Base-by-base conservation (phyloP, 306 rosid genomes). In the Gynostemma pentaphyllum region DNA sequence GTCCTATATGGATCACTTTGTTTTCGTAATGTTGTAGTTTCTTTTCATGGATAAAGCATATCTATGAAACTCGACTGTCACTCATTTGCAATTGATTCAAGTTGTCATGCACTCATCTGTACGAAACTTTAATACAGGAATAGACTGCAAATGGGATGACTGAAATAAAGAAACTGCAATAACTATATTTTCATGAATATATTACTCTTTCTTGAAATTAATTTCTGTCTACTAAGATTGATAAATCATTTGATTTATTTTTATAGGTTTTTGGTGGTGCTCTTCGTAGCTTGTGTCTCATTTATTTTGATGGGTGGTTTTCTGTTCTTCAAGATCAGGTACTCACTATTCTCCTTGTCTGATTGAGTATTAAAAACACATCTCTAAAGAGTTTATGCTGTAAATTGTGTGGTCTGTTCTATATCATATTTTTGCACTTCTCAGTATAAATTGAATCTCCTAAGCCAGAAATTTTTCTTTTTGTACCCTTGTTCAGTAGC, bases 321-420 rank as follows among this genome's bases (percentile, higher is more conserved):
- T 55, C 68, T 88, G 66, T 88, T 92, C 85, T 88, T 77, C 87
- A 86, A 68, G 80, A 61, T 88, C 65, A 84, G 99, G 99, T 92
- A 82, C 79, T 73, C 72, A 67, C 51, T 28, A 41, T 70, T 50
- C 65, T 53, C 60, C 18, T 12, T 50, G 70, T 74, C 15, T 69
- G 46, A 53, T 22, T 19, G 32, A 76, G 40, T 71, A 2, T 66
- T 55, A 28, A 51, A n/a, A 46, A 64, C 37, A 28, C 32, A 60
- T 47, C 34, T 37, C 37, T 18, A 39, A 14, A 60, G 49, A 39
- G 12, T 60, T 60, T 40, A 40, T 39, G 48, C 22, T 39, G 36
- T 40, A 39, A 41, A 60, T 13, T 10, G 48, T 60, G 23, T 37
- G 66, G 40, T 22, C 32, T 40, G 13, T 22, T 60, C 48, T 7